Conservation (phyloP, 2,329 filamentous ascomycete species). For the Colletotrichum cordylinicola region DNA sequence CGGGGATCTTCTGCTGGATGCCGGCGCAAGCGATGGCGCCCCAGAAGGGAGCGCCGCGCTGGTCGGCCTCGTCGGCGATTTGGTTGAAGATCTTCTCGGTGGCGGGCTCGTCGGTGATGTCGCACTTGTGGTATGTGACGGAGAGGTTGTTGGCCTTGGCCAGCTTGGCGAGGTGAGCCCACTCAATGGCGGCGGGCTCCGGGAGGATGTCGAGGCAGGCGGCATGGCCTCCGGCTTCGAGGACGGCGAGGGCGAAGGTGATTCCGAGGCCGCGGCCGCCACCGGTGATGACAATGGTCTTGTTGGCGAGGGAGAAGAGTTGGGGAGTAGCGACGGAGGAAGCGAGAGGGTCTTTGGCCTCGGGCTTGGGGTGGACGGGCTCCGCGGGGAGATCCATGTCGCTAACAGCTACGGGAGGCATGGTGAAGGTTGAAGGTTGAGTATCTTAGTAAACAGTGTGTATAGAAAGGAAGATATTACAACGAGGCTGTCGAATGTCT, state of each 20-base stretch:
- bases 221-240: slow-evolving; percentile 55
- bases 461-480: not conserved
- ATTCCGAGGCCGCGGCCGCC: slow-evolving; percentile 57
- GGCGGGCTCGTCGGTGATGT: slow-evolving; percentile 50
- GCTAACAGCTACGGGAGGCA: slow-evolving; percentile 30
- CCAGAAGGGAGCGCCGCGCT: slow-evolving; percentile 35
- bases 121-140: slow-evolving; percentile 48
- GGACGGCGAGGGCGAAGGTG: slow-evolving; percentile 51
- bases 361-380: slow-evolving; percentile 27
- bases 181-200: slow-evolving; percentile 41
- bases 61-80: slow-evolving; percentile 39
- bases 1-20: slow-evolving; percentile 52
- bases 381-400: slow-evolving; percentile 33
- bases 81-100: slow-evolving; percentile 39
- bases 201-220: slow-evolving; percentile 53
- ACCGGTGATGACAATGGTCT: slow-evolving; percentile 55
- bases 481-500: not conserved
- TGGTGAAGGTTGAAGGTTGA: not conserved
- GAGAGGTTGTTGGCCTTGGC: slow-evolving; percentile 37
- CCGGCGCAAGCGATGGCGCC: slow-evolving; percentile 52
- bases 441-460: not conserved
- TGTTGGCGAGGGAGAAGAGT: slow-evolving; percentile 51
- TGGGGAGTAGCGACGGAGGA: slow-evolving; percentile 29
- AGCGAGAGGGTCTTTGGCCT: slow-evolving; percentile 35
- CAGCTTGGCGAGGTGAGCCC: slow-evolving; percentile 46